A percentile compares a stretch with the other conserved stretches of the same genome.
These are phyloP conservation scores for Lichtheimia ornata DNA, from an alignment of 371 early-diverging fungal species.

Conservation along the genomic window DNA sequence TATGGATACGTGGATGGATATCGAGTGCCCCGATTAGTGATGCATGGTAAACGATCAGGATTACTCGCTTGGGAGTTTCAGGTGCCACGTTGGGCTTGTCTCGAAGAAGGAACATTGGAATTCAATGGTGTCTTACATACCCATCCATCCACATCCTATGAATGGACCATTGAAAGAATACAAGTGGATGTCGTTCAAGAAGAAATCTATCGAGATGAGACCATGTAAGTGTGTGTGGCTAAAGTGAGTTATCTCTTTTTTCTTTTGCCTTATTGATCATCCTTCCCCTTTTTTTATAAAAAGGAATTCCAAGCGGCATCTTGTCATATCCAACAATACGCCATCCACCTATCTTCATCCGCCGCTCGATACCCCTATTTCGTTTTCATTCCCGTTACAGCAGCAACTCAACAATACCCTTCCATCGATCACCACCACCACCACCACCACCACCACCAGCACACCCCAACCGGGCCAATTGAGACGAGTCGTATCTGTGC, in stretches of 20 bases:
- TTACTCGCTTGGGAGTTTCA: slow-evolving; percentile 31
- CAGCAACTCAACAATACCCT: too few relatives aligned
- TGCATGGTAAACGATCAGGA: slow-evolving; percentile 23
- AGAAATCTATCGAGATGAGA: slow-evolving; percentile 25
- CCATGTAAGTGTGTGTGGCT: too few relatives aligned
- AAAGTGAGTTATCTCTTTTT: too few relatives aligned
- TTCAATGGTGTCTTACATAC: slow-evolving; percentile 27
- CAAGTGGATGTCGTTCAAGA: slow-evolving; percentile 37
- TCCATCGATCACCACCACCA: background rate
- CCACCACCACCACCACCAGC: too few relatives aligned
- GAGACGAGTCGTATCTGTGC: too few relatives aligned
- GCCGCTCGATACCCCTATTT: slow-evolving; percentile 28
- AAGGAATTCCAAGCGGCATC: slow-evolving; percentile 20
- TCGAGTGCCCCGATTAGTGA: slow-evolving; percentile 22
- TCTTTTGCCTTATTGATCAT: too few relatives aligned
- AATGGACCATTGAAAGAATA: slow-evolving; percentile 15
- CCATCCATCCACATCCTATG: too few relatives aligned
- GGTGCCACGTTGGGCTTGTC: slow-evolving; percentile 36
- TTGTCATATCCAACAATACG: slow-evolving; percentile 14
- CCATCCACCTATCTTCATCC: slow-evolving; percentile 36
- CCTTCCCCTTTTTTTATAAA: background rate
- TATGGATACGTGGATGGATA: slow-evolving; percentile 18
- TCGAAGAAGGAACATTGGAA: slow-evolving; percentile 19
- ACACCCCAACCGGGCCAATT: too few relatives aligned
- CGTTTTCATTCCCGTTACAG: slow-evolving; percentile 29